Evolutionary conservation across 1,284 basidiomycete genomes (phyloP).

Genomic region (Pholiota adiposa): DNA sequence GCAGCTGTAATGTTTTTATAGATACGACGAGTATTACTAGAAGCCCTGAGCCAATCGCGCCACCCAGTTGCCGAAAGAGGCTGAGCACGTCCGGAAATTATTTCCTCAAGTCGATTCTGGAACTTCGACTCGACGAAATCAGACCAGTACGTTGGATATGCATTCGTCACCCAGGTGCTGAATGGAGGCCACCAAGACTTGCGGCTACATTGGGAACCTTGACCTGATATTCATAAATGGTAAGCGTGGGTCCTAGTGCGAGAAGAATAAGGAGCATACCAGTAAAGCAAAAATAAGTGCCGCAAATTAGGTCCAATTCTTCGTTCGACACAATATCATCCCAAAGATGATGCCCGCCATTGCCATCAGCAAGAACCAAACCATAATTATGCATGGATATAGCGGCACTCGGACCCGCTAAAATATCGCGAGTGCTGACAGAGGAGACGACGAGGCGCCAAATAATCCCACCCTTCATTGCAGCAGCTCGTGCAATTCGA

Average conservation of each 20-base stretch:
- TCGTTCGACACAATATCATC: neutral
- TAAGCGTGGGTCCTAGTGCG: neutral
- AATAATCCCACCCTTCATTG: neutral
- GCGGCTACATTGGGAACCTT: neutral
- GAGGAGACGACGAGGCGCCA: neutral
- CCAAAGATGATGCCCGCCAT: neutral
- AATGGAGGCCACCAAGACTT: neutral
- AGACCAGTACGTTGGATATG: neutral
- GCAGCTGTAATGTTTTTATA: neutral
- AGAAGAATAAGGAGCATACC: neutral
- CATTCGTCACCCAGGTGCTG: neutral
- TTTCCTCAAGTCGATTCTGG: neutral
- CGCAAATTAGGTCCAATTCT: neutral
- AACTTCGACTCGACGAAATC: neutral
- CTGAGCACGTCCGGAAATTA: neutral
- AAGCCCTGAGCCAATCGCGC: neutral
- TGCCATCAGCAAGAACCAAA: neutral
- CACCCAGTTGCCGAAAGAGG: neutral
- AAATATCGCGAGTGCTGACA: neutral
- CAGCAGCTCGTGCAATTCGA: no score
- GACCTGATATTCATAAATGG: neutral
- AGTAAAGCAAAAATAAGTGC: neutral
- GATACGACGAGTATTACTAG: neutral
- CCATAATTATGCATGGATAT: neutral
- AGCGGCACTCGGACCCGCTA: neutral